Evolutionary conservation across 108 stramenopile genomes (phyloP), one percentile per base, ranked within the genome.

Genomic region (Nitzschia inconspicua): DNA sequence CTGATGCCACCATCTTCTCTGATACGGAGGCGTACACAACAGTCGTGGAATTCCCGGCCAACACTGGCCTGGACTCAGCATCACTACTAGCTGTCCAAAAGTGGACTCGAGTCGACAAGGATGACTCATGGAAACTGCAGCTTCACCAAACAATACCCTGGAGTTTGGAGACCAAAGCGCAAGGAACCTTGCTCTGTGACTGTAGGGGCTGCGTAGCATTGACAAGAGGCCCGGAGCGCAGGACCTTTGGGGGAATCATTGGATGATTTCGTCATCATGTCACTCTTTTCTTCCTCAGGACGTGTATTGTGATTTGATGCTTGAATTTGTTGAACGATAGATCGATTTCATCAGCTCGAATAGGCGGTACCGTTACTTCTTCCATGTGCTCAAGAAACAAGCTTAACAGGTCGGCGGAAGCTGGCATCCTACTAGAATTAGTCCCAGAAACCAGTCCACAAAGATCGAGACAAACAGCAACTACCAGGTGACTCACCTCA

Each of bases 141-240:
- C 49, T 85, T 26, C 89, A 91, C 60, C 85, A 91, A 54, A 91
- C 85, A 0, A 91, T 91, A 47, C 89, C 89, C 2, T 91, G 89
- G 89, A 80, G 71, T 58, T 34, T 66, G 14, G 82, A 73, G 20
- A 60, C 76, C 1, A 73, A 67, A 42, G 89, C 89, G 18, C 80
- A 77, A 27, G 89, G 89, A 6, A 91, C 82, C 2, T 65, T 91
- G 31, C 63, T 68, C 6, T 91, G 89, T 57, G 84, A 86, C 64
- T 81, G 79, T 55, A 70, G 83, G 28, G 89, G 89, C 8, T 91
- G 89, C 67, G 89, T 91, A 2, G 84, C 89, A 40, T 72, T 91
- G 77, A 77, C 81, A 8, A 40, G 86, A 37, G 41, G 39, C 19
- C 50, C 61, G 29, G 79, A 84, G 35, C 47, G 51, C 51, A 65